Evolutionary conservation across 176 grass and related monocot genomes (phyloP), one percentile per base, ranked within the genome.

Genomic region (Oryza longistaminata): DNA sequence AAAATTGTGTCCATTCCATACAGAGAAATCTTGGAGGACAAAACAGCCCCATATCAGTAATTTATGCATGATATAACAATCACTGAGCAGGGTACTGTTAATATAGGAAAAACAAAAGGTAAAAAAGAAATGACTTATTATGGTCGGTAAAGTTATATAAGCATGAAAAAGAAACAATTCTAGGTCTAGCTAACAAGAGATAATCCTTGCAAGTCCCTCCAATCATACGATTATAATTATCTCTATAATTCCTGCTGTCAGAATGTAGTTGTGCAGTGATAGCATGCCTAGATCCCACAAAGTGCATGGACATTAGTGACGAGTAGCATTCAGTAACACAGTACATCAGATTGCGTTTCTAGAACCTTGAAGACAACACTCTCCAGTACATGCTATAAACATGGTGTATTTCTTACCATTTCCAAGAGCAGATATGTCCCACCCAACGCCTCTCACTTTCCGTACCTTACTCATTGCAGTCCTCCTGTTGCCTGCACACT

Each of bases 401-500:
- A 77, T 1, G 43, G 22, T 27, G 22, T 2, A 34, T 52, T 17
- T 12, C 84, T 82, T 93, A 99, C 93, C 96, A 78, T 94, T 99
- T 92, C 96, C 96, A 72, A 99, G 82, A 88, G 96, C 93, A 82
- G 96, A 89, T 78, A 92, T 68, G 65, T 76, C 96, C 96, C 96
- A 99, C 13, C 96, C 96, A 92, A 99, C 96, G 84, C 96, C 96
- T 86, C 88, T 91, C 70, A 99, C 96, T 64, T 90, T 99, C 9
- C 82, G 82, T 55, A 88, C 81, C 53, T 88, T 90, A 88, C 96
- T 99, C 96, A 99, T 99, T 19, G 88, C 96, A 13, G 96, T 99
- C 68, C 96, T 92, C 84, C 88, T 94, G 71, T 99, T 99, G 84
- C 96, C 96, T 61, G 96, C 96, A 80, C 96, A 99, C 96, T 99